These are phyloP conservation scores for Leccinum incarnatum DNA, from an alignment of 768 basidiomycete genomes.

Conservation along the genomic window DNA sequence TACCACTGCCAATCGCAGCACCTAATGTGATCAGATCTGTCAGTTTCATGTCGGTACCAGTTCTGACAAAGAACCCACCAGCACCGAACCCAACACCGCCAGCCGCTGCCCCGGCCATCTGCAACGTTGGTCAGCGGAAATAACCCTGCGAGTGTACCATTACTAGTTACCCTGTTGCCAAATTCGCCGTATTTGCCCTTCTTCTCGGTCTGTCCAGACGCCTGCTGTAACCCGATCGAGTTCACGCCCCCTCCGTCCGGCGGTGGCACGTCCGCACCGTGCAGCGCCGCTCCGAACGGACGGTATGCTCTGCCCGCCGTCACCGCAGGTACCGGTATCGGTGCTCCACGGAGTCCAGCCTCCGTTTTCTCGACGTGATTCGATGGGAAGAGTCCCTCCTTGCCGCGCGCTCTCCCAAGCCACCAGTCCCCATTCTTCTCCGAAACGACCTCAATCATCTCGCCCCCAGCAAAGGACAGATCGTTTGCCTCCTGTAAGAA, in stretches of 20 bases:
- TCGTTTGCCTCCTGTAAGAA: constrained; percentile 70
- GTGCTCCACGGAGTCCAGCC: not conserved
- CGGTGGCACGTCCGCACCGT: constrained; percentile 34
- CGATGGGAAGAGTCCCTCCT: constrained; percentile 75
- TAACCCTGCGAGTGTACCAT: not conserved
- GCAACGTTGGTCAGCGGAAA: constrained; percentile 20
- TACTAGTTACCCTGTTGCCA: constrained; percentile 51
- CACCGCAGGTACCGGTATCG: not conserved
- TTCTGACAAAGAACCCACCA: constrained; percentile 39
- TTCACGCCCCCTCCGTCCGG: constrained; percentile 26
- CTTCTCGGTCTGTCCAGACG: constrained; percentile 40
- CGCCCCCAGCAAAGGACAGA: constrained; percentile 71
- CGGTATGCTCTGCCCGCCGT: constrained; percentile 24
- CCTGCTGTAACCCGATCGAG: constrained; percentile 29
- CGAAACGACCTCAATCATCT: constrained; percentile 72
- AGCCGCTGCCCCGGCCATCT: constrained; percentile 59
- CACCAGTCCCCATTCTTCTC: constrained; percentile 90
- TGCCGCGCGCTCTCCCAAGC: constrained; percentile 63
- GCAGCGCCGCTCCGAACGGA: constrained; percentile 39
- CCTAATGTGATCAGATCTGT: constrained; percentile 26
- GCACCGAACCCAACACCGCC: constrained; percentile 80
- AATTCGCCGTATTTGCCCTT: constrained; percentile 56
- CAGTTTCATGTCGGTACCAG: not conserved
- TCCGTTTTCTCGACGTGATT: constrained; percentile 65
- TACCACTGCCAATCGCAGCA: constrained; percentile 50